Base-by-base conservation (phyloP, 1,284 basidiomycete genomes). In the Flammula alnicola region DNA sequence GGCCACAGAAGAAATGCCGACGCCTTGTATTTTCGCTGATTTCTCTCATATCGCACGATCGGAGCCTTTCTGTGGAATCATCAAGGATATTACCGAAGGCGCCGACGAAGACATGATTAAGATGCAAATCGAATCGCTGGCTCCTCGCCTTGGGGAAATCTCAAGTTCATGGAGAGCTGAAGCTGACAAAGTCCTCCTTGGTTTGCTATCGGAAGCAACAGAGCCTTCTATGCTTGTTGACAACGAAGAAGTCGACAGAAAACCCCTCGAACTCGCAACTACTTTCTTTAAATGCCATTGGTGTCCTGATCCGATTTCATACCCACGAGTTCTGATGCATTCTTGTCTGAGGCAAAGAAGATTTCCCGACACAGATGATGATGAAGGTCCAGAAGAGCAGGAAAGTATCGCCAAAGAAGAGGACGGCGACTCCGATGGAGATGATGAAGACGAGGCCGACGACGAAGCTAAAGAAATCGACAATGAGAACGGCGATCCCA, bases 221-320 rank as follows among this genome's bases (percentile, higher is more conserved):
- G 16, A 51, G 38, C n/a, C 48, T 44, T 32, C 26, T 25, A 31
- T 12, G 12, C 7, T 36, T 8, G 14, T 22, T 25, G 29, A 31
- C 14, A 10, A 20, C 5, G 35, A 41, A 45, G 33, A 42, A 30
- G 33, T 40, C 20, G 23, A 32, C n/a, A 37, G 35, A 14, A 17
- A 46, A 37, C 30, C 32, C 41, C 47, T 68, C 8, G 37, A 58
- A 3, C 60, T 64, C 43, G 65, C 68, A 5, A 60, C 61, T 0
- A 65, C 63, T 10, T 65, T 63, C 43, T 70, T 69, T 53, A 56
- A 58, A 22, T 69, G 68, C 44, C 47, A 49, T 11, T 57, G 49
- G 27, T 66, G 65, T 40, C 49, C 41, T 3, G 64, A 68, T 30
- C 62, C 63, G 8, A 63, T 69, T 5, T 54, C 62, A 2, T 70